Evolutionary conservation across 192 early-diverging fungal species (phyloP), one percentile per base, ranked within the genome.

Genomic region (Backusella sp.): DNA sequence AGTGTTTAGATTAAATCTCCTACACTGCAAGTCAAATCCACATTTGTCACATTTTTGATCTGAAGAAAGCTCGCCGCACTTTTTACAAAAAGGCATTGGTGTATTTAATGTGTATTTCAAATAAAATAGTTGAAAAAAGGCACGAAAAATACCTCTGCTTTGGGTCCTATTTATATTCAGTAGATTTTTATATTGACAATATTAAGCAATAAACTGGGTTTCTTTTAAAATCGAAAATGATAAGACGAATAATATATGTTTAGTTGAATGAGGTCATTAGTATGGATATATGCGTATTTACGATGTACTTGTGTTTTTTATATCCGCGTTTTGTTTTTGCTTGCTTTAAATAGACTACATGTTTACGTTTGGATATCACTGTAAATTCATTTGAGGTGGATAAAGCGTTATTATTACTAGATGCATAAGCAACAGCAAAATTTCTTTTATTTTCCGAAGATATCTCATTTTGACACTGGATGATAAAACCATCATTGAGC

Each of bases 61-160:
- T 30, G n/a, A 11, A 39, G 35, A 59, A 41, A 73, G 52, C 59
- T 73, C 56, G 6, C 72, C 72, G n/a, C 72, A 73, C 17, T 30
- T 21, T 26, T 21, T 62, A 65, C 72, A 73, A 66, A 65, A 73
- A 21, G 56, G 32, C 72, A 73, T 73, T 59, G 4, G 1, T 30
- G 30, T 39, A 14, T 46, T n/a, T 17, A 17, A 23, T 62, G 56
- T 62, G 12, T 62, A 62, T 28, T 62, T 26, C 12, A 4, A 23
- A 62, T 62, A 28, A 28, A 62, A 62, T 28, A 62, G 30, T 62
- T 62, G 56, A 62, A 62, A 62, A 62, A 62, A 28, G 56, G 56
- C 56, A 62, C 56, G 21, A 62, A 62, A 28, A 62, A 28, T 14
- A 32, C 2, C 23, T 26, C 4, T 28, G 56, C 26, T 62, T 62